Base-by-base conservation (phyloP, 805 yeast species). In the Yamadazyma takamatsuzukensis region DNA sequence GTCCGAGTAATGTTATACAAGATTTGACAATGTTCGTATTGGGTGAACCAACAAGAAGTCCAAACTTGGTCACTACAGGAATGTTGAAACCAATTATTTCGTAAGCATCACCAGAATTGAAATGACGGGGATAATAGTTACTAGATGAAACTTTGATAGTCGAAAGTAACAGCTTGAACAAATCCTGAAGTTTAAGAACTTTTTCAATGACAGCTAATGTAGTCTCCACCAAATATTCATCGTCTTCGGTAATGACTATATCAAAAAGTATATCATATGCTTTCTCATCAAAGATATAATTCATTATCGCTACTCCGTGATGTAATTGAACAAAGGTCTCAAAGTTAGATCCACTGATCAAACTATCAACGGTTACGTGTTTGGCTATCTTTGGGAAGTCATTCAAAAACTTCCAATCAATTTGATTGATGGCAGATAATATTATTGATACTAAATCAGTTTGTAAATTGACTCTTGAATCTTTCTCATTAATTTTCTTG, bases 51-150 rank as follows among this genome's bases (percentile, higher is more conserved):
- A 83, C 77, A 48, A 85, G 86, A 12, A 88, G 57, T 0, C 93
- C 83, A 27, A 88, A 53, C 41, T 83, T 83, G 0, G 85, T 84
- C 15, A 89, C 70, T 7, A 83, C 60, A 0, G 87, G 74, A n/a
- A 88, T 58, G 40, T 83, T 74, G 53, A 79, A 77, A 15, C 84
- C 58, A 6, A 89, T 60, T 0, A 89, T 80, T 48, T 86, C 94
- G 47, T 69, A 78, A 43, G 84, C 83, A 3, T 83, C 72, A 10
- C 80, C 50, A 0, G 85, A 88, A 45, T 73, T 79, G 2, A 72
- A 42, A 49, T 44, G 50, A 10, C 63, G 54, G 1, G 78, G 70
- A 32, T 54, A 51, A 41, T 64, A 66, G 14, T 61, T 56, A 25
- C 47, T 29, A n/a, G 14, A 26, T 2, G n/a, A 6, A 15, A 27